phyloP scores from a whole-genome alignment of 2,329 filamentous ascomycete genomes.

The Aspergillus tamarii region DNA sequence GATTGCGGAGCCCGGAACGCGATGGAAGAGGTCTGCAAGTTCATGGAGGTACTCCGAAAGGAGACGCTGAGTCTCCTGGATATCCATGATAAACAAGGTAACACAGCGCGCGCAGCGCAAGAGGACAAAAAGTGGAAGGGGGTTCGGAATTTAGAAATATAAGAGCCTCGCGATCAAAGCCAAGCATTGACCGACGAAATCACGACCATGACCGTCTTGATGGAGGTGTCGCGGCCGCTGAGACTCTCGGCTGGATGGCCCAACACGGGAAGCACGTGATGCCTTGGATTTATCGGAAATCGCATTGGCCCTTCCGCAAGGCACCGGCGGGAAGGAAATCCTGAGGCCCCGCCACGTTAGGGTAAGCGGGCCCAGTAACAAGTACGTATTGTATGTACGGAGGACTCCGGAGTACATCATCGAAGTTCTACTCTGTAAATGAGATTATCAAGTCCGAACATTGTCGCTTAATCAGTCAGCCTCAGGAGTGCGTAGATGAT shows the following conservation, averaged over 20 bases:
- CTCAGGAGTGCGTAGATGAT: too few relatives aligned
- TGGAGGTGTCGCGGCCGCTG: neutral
- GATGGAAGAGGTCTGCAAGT: constrained; percentile 73
- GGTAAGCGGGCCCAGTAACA: neutral
- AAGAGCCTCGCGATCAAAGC: neutral
- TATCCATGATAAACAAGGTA: constrained; percentile 52
- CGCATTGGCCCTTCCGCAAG: neutral
- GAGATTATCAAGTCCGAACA: too few relatives aligned
- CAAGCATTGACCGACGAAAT: neutral
- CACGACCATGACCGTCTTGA: neutral
- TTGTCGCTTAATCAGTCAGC: too few relatives aligned
- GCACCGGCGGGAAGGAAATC: neutral
- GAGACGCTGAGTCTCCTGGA: constrained; percentile 58
- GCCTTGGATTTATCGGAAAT: neutral
- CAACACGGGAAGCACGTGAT: constrained; percentile 8
- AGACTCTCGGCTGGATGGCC: neutral
- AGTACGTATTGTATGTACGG: too few relatives aligned
- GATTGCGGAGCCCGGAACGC: constrained; percentile 90
- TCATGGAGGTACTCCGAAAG: constrained; percentile 59
- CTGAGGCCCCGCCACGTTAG: neutral
- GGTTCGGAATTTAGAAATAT: too few relatives aligned
- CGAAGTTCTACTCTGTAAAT: too few relatives aligned
- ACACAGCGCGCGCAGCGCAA: constrained; percentile 16
- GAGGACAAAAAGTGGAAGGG: too few relatives aligned
- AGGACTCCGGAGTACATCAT: too few relatives aligned